Base-by-base conservation (phyloP, 2,329 filamentous ascomycete genomes). In the Sporothrix pseudoabietina region DNA sequence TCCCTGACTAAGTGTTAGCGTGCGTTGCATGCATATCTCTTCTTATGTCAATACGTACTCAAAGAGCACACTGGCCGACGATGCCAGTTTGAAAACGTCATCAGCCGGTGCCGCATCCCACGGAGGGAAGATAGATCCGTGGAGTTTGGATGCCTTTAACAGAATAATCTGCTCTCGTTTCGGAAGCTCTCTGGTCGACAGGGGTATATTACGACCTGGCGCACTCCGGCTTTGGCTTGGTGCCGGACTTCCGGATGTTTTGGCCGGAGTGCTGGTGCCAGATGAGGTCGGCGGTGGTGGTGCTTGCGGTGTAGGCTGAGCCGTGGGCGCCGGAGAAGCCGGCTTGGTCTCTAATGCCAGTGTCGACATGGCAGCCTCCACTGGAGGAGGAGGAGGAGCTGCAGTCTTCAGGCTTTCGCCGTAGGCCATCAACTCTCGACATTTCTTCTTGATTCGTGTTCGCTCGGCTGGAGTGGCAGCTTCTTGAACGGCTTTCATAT, bases 61-160 rank as follows among this genome's bases (percentile, higher is more conserved):
- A 79, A 91, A 97, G n/a, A 83, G 80, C 9, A 71, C 76, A 7
- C 82, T 80, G 54, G 84, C 83, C n/a, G 84, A 85, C 3, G 85
- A 80, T 6, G 79, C 77, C 39, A 85, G 80, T 44, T 85, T 81
- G 77, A 98, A 97, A 41, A 92, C 88, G 4, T 85, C 80, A 0
- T 87, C 80, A 3, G 81, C 79, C 0, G 93, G 91, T 39, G 89
- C 84, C 1, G 81, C 82, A n/a, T 87, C 87, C 96, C 96, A 99
- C 0, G 92, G 94, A 12, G 92, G 94, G 77, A 97, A 98, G 26
- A 91, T 86, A 78, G 90, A 92, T 0, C 92, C 93, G 79, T 97
- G 93, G 26, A 99, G 85, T 72, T 89, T 91, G 4, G 94, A 96
- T 3, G 91, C 90, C 78, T 91, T 90, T 1, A 92, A 84, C 9